phyloP scores from a whole-genome alignment of 169 alveolate species.

The Plasmodium adleri region DNA sequence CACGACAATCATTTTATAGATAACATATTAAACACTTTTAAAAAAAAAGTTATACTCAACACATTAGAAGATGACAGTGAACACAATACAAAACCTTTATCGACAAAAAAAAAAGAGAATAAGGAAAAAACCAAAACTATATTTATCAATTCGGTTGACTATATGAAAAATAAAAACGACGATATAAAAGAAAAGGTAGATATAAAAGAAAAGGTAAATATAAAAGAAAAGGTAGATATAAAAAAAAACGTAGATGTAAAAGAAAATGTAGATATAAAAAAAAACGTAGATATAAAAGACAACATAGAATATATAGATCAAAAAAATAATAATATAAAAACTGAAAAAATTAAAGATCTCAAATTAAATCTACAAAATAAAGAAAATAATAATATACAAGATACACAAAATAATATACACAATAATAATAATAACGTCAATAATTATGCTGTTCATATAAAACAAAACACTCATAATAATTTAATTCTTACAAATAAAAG shows the following conservation, averaged over 20 bases:
- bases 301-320: neutral
- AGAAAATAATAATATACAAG: neutral
- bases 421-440: neutral
- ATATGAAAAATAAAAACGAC: slow-evolving; percentile 33
- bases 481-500: no score
- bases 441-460: neutral
- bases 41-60: slow-evolving; percentile 67
- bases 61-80: slow-evolving; percentile 72
- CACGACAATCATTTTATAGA: slow-evolving; percentile 61
- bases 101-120: slow-evolving; percentile 27
- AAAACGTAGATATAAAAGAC: neutral
- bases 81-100: slow-evolving; percentile 8
- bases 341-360: neutral
- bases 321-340: neutral
- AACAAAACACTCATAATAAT: neutral
- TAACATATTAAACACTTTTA: slow-evolving; percentile 60
- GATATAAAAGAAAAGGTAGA: neutral
- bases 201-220: neutral
- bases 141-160: slow-evolving; percentile 37
- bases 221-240: neutral
- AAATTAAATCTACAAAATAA: neutral
- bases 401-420: neutral
- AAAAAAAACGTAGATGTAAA: neutral
- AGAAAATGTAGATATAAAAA: neutral
- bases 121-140: slow-evolving; percentile 29